Percentiles rank a stretch among this genome's conserved stretches.
Evolutionary conservation across 2,329 filamentous ascomycete species (phyloP).

Genomic region (Neodidymelliopsis sp.): DNA sequence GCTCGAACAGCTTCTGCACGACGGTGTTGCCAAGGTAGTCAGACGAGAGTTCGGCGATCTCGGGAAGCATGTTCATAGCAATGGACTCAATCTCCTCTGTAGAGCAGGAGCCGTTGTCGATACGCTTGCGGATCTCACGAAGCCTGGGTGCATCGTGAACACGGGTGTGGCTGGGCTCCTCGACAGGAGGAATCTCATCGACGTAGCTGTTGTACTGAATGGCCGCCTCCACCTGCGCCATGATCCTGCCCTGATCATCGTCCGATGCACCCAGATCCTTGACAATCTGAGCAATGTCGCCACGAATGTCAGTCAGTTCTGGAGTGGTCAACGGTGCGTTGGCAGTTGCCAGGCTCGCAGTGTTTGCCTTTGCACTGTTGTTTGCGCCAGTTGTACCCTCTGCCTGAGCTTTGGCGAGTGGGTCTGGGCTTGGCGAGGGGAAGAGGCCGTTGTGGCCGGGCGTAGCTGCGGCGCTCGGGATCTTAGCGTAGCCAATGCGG

Average conservation of each 20-base stretch:
- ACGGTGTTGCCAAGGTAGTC: conserved; percentile 99
- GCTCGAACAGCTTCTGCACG: conserved; percentile 98
- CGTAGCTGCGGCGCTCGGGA: conserved; percentile 85
- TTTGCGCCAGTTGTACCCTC: conserved; percentile 46
- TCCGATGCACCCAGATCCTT: conserved; percentile 85
- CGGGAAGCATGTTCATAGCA: conserved; percentile 91
- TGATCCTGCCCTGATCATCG: conserved; percentile 78
- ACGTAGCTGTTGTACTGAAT: conserved; percentile 76
- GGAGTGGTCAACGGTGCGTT: conserved; percentile 70
- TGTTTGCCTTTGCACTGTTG: conserved; percentile 43
- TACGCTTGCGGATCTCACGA: conserved; percentile 94
- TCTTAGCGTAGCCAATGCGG: conserved; percentile 96
- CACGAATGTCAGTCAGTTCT: conserved; percentile 77
- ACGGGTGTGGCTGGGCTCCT: conserved; percentile 86
- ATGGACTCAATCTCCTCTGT: conserved; percentile 90
- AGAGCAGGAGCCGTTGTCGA: conserved; percentile 91
- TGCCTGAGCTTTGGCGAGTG: conserved; percentile 66
- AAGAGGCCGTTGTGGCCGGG: conserved; percentile 88
- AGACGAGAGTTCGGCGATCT: conserved; percentile 92
- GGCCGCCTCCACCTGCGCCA: conserved; percentile 75
- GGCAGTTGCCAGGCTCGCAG: conserved; percentile 54
- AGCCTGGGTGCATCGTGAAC: conserved; percentile 94
- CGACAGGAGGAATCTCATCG: conserved; percentile 86
- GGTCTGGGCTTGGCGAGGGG: conserved; percentile 90
- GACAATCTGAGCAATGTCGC: conserved; percentile 85